Conservation (phyloP, 1,284 basidiomycete species). For the Trametes pubescens region DNA sequence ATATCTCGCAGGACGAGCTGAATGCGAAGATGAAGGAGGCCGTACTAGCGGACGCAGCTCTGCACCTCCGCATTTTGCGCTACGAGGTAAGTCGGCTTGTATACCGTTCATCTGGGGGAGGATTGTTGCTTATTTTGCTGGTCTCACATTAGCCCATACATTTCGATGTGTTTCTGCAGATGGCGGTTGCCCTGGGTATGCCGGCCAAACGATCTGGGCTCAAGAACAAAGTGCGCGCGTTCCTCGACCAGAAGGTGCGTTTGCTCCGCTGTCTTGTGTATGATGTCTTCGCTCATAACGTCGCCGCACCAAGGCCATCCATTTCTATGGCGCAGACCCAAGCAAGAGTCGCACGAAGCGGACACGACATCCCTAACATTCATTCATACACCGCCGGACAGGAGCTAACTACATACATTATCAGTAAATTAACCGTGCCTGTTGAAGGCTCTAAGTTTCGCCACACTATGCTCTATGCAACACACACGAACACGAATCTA, state of each 20-base stretch:
- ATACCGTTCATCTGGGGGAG: background rate
- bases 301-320: constrained; percentile 51
- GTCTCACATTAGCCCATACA: constrained; percentile 58
- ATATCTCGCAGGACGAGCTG: constrained; percentile 46
- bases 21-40: constrained; percentile 47
- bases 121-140: background rate
- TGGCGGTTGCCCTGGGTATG: constrained; percentile 43
- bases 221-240: constrained; percentile 53
- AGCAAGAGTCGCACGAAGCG: constrained; percentile 36
- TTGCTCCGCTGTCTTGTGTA: background rate
- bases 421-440: constrained; percentile 34
- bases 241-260: constrained; percentile 66
- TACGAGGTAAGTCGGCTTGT: constrained; percentile 60
- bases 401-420: constrained; percentile 26
- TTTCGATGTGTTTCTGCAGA: constrained; percentile 60
- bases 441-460: constrained; percentile 36
- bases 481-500: background rate
- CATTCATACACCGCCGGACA: background rate
- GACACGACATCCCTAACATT: constrained; percentile 29
- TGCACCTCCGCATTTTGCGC: constrained; percentile 65
- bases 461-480: constrained; percentile 13
- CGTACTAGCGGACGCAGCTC: constrained; percentile 53
- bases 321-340: constrained; percentile 54
- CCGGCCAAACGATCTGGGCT: constrained; percentile 39
- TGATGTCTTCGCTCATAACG: background rate